Base-by-base conservation (phyloP, 2,329 filamentous ascomycete genomes). In the Apiospora hydei region DNA sequence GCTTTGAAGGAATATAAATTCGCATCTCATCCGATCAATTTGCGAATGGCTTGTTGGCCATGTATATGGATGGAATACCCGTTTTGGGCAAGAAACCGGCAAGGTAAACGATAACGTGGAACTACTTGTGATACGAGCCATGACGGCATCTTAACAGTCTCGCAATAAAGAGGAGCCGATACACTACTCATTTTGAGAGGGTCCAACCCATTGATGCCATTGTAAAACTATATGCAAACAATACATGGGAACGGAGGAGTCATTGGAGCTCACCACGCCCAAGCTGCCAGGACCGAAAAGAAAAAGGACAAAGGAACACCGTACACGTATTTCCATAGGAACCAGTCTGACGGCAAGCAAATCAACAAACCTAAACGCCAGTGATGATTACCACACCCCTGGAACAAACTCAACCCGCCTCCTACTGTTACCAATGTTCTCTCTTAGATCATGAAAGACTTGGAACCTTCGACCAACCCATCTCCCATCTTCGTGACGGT, bases 391-490 rank as follows among this genome's bases (percentile, higher is more conserved):
- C 34, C 8, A 43, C 13, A 13, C 18, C 34, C 57, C 30, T 41
- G 21, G n/a, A 64, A 14, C 57, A n/a, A n/a, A n/a, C 49, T 14
- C 10, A n/a, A 6, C 21, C 21, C n/a, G 2, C 18, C 21, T n/a
- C 18, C 11, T 1, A 34, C 8, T 41, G 3, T 10, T 41, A n/a
- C 2, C 11, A 30, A 64, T 13, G 21, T 38, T 38, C 18, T 44
- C 14, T n/a, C 7, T 61, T 47, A 69, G 6, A 69, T 10, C 68
- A 24, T 69, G 47, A 69, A 69, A 8, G 68, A 69, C 34, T 69
- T 69, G 30, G 47, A 69, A 2, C 68, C 68, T n/a, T 69, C 68
- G 4, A 69, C 68, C 47, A 69, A 26, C 7, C 68, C 68, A 43
- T 69, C 68, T 3, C 68, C 68, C 38, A 43, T 51, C 47, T 69